Percentiles rank a stretch among this genome's conserved stretches.
Evolutionary conservation across 192 early-diverging fungal species (phyloP).

Genomic region (Coemansia sp.): DNA sequence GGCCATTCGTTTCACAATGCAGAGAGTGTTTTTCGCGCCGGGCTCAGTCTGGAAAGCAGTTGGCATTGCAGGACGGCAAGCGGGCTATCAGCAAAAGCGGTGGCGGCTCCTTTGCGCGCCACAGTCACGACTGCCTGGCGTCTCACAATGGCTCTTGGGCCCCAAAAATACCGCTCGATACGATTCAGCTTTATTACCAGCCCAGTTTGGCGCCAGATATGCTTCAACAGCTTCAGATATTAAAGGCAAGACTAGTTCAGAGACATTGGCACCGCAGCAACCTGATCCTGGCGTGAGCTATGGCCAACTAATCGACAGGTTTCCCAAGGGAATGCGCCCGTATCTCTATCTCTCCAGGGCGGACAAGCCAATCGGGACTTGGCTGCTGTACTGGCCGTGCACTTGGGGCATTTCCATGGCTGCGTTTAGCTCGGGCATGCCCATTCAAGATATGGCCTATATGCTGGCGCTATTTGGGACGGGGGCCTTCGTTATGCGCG

Average conservation of each 20-base stretch:
- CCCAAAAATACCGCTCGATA: neutral
- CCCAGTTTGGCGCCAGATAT: neutral
- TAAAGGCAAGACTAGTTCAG: neutral
- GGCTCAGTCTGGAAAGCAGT: neutral
- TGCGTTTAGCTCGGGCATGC: constrained; percentile 57
- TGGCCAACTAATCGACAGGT: constrained; percentile 54
- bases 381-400: constrained; percentile 91
- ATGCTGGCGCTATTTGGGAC: constrained; percentile 80
- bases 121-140: neutral
- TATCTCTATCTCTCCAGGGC: constrained; percentile 76
- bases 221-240: neutral
- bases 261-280: neutral
- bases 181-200: neutral
- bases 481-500: constrained; percentile 90
- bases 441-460: constrained; percentile 55
- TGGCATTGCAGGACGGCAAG: neutral
- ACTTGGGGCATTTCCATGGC: constrained; percentile 78
- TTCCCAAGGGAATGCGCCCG: constrained; percentile 61
- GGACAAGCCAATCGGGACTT: constrained; percentile 92
- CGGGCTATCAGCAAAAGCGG: neutral
- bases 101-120: neutral
- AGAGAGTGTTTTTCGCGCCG: neutral
- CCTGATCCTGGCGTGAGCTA: constrained; percentile 15
- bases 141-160: neutral
- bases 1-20: neutral